These are phyloP conservation scores for Pythium insidiosum DNA, from an alignment of 352 stramenopile species.

Conservation along the genomic window DNA sequence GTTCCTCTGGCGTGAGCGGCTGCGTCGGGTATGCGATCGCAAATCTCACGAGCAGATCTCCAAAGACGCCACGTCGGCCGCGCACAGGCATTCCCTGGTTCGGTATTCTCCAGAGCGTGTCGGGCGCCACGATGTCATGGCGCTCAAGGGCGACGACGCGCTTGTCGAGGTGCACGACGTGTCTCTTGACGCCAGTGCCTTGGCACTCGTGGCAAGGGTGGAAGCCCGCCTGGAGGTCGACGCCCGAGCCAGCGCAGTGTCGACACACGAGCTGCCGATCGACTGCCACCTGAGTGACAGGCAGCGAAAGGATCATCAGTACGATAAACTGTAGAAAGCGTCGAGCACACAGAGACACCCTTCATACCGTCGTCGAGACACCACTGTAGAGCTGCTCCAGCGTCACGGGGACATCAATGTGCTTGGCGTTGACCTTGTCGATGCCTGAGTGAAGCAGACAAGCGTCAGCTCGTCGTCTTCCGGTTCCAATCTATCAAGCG, in stretches of 20 bases:
- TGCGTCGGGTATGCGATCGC: slow-evolving; percentile 87
- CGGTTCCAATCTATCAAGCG: no score
- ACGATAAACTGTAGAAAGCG: no score
- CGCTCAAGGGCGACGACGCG: slow-evolving; percentile 72
- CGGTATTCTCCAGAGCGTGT: slow-evolving; percentile 74
- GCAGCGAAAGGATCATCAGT: no score
- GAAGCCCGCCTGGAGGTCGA: slow-evolving; percentile 25
- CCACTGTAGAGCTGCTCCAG: slow-evolving; percentile 31
- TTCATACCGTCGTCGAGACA: slow-evolving; percentile 11
- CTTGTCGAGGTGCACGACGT: slow-evolving; percentile 87
- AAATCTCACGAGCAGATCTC: slow-evolving; percentile 90
- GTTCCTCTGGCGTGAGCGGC: slow-evolving; percentile 8
- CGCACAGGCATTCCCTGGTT: slow-evolving; percentile 90
- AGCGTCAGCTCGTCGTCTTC: no score
- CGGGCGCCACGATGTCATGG: slow-evolving; percentile 70
- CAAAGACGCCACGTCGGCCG: slow-evolving; percentile 30
- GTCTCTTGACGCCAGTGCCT: slow-evolving; percentile 77
- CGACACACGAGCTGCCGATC: slow-evolving; percentile 24
- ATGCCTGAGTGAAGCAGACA: no score
- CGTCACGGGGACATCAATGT: slow-evolving; percentile 21
- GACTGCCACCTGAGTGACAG: slow-evolving; percentile 15
- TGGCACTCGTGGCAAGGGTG: slow-evolving; percentile 32
- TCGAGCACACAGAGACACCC: neutral
- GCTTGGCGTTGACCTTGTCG: slow-evolving; percentile 26
- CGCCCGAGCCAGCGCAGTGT: slow-evolving; percentile 28